Conservation (phyloP, 352 stramenopile species). For the Globisporangium spiculum region DNA sequence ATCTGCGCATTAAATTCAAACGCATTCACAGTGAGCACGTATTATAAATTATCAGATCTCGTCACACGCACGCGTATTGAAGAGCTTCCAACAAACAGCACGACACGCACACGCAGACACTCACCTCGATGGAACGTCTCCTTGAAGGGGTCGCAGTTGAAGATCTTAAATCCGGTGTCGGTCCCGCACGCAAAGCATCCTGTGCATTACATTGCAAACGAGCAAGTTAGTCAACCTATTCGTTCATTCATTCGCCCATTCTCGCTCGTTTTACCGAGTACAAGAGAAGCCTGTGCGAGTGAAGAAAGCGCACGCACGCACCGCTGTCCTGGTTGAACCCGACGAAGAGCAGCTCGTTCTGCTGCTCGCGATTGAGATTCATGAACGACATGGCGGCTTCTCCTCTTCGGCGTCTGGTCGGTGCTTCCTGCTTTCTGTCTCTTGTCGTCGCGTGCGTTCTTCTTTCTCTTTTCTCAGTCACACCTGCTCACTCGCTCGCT, state of each 20-base stretch:
- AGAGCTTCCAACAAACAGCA: background rate
- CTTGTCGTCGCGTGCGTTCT: background rate
- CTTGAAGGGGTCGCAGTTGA: conserved; percentile 97
- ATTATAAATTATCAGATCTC: background rate
- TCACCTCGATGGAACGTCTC: conserved; percentile 94
- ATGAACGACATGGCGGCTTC: conserved; percentile 54
- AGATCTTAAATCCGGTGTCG: conserved; percentile 97
- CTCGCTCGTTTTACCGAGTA: background rate
- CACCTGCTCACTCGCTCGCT: background rate
- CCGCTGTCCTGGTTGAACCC: conserved; percentile 95
- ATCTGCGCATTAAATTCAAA: conserved; percentile 36
- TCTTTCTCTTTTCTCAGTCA: background rate
- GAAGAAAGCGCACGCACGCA: conserved; percentile 22
- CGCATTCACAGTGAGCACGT: background rate
- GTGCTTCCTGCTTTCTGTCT: background rate
- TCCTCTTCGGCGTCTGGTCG: background rate
- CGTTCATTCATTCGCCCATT: background rate
- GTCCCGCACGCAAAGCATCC: conserved; percentile 95
- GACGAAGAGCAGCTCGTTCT: conserved; percentile 93
- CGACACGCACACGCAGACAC: background rate
- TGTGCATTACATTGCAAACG: conserved; percentile 19
- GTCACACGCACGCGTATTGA: background rate
- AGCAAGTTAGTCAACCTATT: background rate
- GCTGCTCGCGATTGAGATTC: conserved; percentile 86
- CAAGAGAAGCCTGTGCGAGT: background rate